These are phyloP conservation scores for Megacollybia marginata DNA, from an alignment of 768 basidiomycete genomes.

Conservation along the genomic window DNA sequence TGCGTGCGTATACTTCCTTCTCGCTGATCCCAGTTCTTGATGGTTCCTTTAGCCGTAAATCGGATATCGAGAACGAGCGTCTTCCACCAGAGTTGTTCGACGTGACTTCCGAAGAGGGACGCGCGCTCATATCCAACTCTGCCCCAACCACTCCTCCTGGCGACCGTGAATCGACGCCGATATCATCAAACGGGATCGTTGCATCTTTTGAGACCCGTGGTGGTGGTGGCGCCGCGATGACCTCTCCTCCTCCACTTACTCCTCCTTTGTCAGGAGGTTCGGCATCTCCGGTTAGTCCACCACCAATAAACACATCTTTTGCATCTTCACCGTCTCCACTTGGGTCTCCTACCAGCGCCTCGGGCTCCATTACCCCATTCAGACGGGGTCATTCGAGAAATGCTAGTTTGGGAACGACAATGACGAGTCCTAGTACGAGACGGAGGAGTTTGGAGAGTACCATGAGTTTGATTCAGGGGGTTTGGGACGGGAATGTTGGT, in stretches of 20 bases:
- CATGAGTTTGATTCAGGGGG: constrained; percentile 90
- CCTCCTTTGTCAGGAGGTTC: constrained; percentile 15
- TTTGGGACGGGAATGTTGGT: constrained; percentile 77
- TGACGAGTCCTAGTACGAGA: constrained; percentile 90
- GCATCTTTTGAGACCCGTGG: constrained; percentile 14
- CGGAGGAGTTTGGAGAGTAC: constrained; percentile 92
- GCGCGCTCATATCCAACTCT: constrained; percentile 46
- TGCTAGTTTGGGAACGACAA: constrained; percentile 88
- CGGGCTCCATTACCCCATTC: constrained; percentile 30
- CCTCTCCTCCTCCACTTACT: constrained; percentile 25
- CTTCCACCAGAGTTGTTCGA: constrained; percentile 95
- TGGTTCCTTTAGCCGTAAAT: constrained; percentile 62
- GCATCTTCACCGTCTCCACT: constrained; percentile 24
- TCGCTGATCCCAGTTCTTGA: not conserved
- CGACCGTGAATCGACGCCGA: constrained; percentile 30
- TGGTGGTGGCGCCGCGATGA: constrained; percentile 32
- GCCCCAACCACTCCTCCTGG: constrained; percentile 55
- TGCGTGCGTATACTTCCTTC: constrained; percentile 58
- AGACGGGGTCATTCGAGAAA: constrained; percentile 69
- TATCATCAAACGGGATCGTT: constrained; percentile 38
- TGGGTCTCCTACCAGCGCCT: no score
- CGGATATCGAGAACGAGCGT: constrained; percentile 98
- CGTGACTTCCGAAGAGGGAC: constrained; percentile 63
- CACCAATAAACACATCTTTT: no score
- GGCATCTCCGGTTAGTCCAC: constrained; percentile 21